phyloP scores from a whole-genome alignment of 352 stramenopile genomes.

The Phytophthora sp. region DNA sequence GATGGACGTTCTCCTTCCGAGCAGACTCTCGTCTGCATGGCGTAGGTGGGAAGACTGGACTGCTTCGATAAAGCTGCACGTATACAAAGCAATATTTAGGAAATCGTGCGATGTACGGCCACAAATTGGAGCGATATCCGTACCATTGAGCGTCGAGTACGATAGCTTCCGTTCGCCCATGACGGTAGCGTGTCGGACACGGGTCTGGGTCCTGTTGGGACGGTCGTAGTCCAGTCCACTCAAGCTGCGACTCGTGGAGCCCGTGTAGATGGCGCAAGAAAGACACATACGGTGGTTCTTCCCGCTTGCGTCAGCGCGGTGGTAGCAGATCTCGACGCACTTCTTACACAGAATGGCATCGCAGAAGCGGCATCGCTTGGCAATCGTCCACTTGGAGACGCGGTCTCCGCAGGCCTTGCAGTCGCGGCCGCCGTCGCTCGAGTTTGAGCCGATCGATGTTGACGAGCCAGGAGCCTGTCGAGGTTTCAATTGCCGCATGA shows the following conservation, averaged over 20 bases:
- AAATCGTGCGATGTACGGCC: too few species aligned
- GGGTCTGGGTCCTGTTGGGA: slow-evolving; percentile 12
- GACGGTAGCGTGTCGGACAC: slow-evolving; percentile 20
- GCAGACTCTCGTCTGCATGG: slow-evolving; percentile 32
- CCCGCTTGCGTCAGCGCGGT: slow-evolving; percentile 37
- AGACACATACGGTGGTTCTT: slow-evolving; percentile 70
- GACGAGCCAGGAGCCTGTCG: slow-evolving; percentile 22
- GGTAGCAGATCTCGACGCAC: slow-evolving; percentile 63
- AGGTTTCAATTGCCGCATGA: slow-evolving; percentile 51
- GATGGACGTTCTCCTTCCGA: slow-evolving; percentile 30
- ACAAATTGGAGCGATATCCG: too few species aligned
- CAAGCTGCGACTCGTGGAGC: slow-evolving; percentile 24
- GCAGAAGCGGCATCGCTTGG: slow-evolving; percentile 68
- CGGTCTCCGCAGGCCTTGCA: slow-evolving; percentile 61
- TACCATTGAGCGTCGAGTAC: slow-evolving; percentile 24
- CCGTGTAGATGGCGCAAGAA: slow-evolving; percentile 46
- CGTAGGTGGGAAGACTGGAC: slow-evolving; percentile 26
- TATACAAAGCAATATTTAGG: slow-evolving; percentile 2
- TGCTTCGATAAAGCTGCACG: slow-evolving; percentile 30
- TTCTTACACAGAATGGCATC: slow-evolving; percentile 67
- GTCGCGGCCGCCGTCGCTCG: slow-evolving; percentile 32
- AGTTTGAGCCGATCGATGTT: slow-evolving; percentile 14
- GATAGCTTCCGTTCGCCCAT: slow-evolving; percentile 23
- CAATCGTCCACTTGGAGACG: slow-evolving; percentile 70
- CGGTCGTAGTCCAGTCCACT: slow-evolving; percentile 23